Percentiles rank a stretch among this genome's conserved stretches.
phyloP scores from a whole-genome alignment of 1,284 basidiomycete genomes.

The Ustilago trichophora region DNA sequence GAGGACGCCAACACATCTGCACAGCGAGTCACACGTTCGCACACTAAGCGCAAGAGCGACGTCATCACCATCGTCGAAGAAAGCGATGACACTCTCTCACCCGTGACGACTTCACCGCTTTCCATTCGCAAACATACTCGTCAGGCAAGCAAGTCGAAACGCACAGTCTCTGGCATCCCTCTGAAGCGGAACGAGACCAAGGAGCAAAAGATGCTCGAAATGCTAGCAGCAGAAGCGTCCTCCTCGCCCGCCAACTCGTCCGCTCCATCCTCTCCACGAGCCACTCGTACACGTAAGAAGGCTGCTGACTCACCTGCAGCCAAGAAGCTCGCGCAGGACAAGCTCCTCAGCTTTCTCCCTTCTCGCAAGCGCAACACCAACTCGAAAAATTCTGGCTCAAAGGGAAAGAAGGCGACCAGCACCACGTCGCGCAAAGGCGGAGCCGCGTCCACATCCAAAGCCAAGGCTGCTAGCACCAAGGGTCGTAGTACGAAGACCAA shows the following conservation, averaged over 20 bases:
- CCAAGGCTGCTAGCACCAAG: too few relatives aligned
- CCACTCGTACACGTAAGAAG: constrained; percentile 2
- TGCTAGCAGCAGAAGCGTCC: constrained; percentile 3
- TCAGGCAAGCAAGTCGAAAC: background rate
- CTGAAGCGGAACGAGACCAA: constrained; percentile 18
- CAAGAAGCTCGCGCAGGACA: constrained; percentile 23
- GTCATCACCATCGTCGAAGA: background rate
- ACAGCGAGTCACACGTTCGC: constrained; percentile 2
- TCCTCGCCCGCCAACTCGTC: constrained; percentile 13
- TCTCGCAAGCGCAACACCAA: constrained; percentile 1
- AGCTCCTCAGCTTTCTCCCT: constrained; percentile 17
- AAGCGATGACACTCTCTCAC: background rate
- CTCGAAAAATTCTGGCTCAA: background rate
- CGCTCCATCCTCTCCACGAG: constrained; percentile 5
- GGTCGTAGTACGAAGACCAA: too few relatives aligned
- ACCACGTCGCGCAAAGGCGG: background rate
- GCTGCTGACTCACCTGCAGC: background rate
- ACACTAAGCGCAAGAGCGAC: constrained; percentile 5
- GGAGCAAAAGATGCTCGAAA: constrained; percentile 14
- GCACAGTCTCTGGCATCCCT: constrained; percentile 6
- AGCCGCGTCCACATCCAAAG: too few relatives aligned
- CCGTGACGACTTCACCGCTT: background rate
- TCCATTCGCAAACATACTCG: too few relatives aligned
- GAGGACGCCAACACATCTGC: background rate
- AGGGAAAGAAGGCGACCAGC: background rate